Percentiles rank a stretch among this genome's conserved stretches.
phyloP scores from a whole-genome alignment of 2,329 filamentous ascomycete species.

The Sphaceloma murrayae region DNA sequence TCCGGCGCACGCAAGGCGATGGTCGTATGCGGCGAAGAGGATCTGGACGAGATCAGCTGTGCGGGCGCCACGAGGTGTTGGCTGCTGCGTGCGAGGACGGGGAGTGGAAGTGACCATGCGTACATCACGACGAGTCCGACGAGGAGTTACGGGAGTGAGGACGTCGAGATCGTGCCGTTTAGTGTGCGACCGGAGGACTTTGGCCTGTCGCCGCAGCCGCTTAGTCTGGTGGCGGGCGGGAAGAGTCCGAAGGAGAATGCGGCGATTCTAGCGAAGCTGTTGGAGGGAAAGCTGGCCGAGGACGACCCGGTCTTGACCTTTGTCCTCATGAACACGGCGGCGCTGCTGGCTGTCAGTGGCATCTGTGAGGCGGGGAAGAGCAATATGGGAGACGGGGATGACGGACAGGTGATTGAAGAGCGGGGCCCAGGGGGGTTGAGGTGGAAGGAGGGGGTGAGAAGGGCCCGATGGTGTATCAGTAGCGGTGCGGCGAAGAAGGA shows the following conservation, averaged over 20 bases:
- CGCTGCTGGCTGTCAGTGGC: slow-evolving; percentile 74
- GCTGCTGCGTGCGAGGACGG: slow-evolving; percentile 53
- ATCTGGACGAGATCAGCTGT: slow-evolving; percentile 90
- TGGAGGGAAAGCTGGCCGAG: slow-evolving; percentile 60
- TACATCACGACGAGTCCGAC: slow-evolving; percentile 35
- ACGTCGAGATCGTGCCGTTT: slow-evolving; percentile 64
- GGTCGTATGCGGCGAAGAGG: slow-evolving; percentile 86
- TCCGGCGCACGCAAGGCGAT: slow-evolving; percentile 73
- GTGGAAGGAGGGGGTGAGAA: slow-evolving; percentile 90
- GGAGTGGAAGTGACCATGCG: slow-evolving; percentile 28
- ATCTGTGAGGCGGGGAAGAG: slow-evolving; percentile 76
- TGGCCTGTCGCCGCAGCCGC: slow-evolving; percentile 63
- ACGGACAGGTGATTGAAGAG: slow-evolving; percentile 70
- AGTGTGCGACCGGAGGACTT: slow-evolving; percentile 75
- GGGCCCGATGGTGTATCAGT: slow-evolving; percentile 77
- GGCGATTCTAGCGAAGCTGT: slow-evolving; percentile 64
- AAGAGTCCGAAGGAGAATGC: slow-evolving; percentile 84
- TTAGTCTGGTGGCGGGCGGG: slow-evolving; percentile 70
- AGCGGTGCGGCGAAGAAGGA: slow-evolving; percentile 78
- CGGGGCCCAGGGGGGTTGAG: slow-evolving; percentile 73
- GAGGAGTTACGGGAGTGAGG: slow-evolving; percentile 31
- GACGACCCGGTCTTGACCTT: slow-evolving; percentile 87
- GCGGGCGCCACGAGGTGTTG: slow-evolving; percentile 84
- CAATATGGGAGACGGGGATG: slow-evolving; percentile 68
- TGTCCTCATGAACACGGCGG: slow-evolving; percentile 86